Percentiles rank a stretch among this genome's conserved stretches.
Evolutionary conservation across 2,329 filamentous ascomycete species (phyloP).

Genomic region (Ascochyta koolunga): DNA sequence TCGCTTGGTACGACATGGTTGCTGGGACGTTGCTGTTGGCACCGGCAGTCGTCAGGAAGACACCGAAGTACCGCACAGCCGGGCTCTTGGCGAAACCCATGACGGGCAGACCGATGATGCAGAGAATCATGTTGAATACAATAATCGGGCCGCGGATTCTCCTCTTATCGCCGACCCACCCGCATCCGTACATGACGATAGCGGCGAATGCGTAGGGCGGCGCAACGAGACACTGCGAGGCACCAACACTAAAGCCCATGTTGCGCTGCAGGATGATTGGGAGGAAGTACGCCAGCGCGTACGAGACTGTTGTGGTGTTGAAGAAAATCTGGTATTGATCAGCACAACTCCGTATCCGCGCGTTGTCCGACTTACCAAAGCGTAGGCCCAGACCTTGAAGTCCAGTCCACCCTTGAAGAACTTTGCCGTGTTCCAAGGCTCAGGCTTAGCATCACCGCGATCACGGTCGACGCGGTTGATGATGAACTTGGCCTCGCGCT

Average conservation of each 20-base stretch:
- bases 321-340: constrained; percentile 53
- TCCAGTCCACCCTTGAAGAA: constrained; percentile 58
- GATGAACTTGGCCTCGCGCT: constrained; percentile 56
- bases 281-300: constrained; percentile 79
- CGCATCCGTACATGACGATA: constrained; percentile 57
- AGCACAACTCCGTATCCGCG: constrained; percentile 5
- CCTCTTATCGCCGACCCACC: constrained; percentile 71
- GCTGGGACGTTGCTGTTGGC: constrained; percentile 79
- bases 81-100: constrained; percentile 69
- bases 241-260: constrained; percentile 69
- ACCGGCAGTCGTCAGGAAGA: constrained; percentile 77
- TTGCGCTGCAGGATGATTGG: constrained; percentile 71
- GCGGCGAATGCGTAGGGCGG: constrained; percentile 46
- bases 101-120: constrained; percentile 72
- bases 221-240: constrained; percentile 73
- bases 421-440: constrained; percentile 55
- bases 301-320: constrained; percentile 73
- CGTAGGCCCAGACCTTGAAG: constrained; percentile 62
- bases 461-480: constrained; percentile 60
- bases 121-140: constrained; percentile 68
- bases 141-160: constrained; percentile 70
- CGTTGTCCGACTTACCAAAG: constrained; percentile 36
- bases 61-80: constrained; percentile 71
- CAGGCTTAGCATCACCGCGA: constrained; percentile 57
- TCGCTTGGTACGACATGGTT: constrained; percentile 80